Percentiles rank a stretch among this genome's conserved stretches.
These are phyloP conservation scores for Fusarium foetens DNA, from an alignment of 2,329 filamentous ascomycete genomes.

Conservation along the genomic window DNA sequence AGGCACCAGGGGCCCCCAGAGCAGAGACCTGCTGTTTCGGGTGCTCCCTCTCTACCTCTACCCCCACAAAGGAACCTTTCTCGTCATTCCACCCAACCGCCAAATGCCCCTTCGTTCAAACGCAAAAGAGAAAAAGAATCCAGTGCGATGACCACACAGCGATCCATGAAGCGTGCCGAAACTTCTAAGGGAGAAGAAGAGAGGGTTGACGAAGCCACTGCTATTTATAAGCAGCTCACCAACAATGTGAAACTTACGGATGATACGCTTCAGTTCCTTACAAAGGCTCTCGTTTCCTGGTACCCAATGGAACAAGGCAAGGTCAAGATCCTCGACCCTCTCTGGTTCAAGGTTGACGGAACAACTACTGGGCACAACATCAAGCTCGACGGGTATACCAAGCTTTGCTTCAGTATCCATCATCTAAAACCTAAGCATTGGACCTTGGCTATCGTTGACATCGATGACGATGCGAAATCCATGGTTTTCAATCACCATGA, in stretches of 20 bases:
- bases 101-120: not conserved
- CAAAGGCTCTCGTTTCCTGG: not conserved
- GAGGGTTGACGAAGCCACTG: not conserved
- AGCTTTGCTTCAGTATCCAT: conserved; percentile 7
- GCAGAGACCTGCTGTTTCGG: not conserved
- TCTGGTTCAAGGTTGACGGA: conserved; percentile 5
- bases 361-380: not conserved
- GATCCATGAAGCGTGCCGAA: not conserved
- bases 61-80: not conserved
- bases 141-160: not conserved
- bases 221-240: not conserved
- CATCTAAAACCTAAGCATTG: not conserved
- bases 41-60: too few relatives aligned
- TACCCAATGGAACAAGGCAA: not conserved
- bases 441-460: not conserved
- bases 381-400: not conserved
- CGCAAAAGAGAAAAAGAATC: not conserved
- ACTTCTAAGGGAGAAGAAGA: not conserved
- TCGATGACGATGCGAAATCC: not conserved
- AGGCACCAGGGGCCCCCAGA: not conserved
- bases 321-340: not conserved
- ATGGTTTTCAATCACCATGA: conserved; percentile 4
- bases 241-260: not conserved
- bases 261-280: not conserved
- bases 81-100: not conserved